These are phyloP conservation scores for Capsaspora owczarzaki DNA, from an alignment of 78 protist genomes.

Conservation along the genomic window DNA sequence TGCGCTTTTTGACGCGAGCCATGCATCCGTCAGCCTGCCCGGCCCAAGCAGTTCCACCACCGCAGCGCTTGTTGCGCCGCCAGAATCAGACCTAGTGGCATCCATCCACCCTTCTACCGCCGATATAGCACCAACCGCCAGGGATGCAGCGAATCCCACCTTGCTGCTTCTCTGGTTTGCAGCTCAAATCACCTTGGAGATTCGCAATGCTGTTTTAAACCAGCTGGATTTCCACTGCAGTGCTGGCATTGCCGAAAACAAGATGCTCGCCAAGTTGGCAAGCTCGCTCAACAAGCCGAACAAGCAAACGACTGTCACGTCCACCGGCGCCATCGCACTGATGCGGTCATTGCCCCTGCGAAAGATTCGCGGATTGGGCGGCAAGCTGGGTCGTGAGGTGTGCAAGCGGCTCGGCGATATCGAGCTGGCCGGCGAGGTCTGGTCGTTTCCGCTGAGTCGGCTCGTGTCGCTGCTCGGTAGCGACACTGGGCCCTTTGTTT, in stretches of 20 bases:
- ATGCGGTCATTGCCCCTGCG: neutral
- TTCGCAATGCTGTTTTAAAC: neutral
- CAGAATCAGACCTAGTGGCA: too few relatives aligned
- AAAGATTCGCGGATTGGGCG: constrained; percentile 4
- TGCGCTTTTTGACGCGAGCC: too few relatives aligned
- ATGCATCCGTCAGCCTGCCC: too few relatives aligned
- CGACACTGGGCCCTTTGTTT: neutral
- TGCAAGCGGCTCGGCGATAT: neutral
- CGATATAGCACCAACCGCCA: too few relatives aligned
- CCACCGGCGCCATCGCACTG: neutral
- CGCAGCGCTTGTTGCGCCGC: too few relatives aligned
- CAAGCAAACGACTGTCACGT: neutral
- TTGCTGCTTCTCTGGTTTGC: too few relatives aligned
- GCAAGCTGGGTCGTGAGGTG: constrained; percentile 1
- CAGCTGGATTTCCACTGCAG: neutral
- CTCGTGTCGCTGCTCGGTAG: too few relatives aligned
- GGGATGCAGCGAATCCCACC: too few relatives aligned
- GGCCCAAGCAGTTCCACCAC: too few relatives aligned
- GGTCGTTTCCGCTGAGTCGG: too few relatives aligned
- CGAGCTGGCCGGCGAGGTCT: neutral
- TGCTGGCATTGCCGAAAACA: constrained; percentile 5
- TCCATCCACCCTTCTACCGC: too few relatives aligned
- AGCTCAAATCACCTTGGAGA: neutral
- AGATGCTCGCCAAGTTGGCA: neutral
- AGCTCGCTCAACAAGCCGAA: constrained; percentile 13